Evolutionary conservation across 2,329 filamentous ascomycete genomes (phyloP), one percentile per base, ranked within the genome.

Genomic region (Nemania sp.): DNA sequence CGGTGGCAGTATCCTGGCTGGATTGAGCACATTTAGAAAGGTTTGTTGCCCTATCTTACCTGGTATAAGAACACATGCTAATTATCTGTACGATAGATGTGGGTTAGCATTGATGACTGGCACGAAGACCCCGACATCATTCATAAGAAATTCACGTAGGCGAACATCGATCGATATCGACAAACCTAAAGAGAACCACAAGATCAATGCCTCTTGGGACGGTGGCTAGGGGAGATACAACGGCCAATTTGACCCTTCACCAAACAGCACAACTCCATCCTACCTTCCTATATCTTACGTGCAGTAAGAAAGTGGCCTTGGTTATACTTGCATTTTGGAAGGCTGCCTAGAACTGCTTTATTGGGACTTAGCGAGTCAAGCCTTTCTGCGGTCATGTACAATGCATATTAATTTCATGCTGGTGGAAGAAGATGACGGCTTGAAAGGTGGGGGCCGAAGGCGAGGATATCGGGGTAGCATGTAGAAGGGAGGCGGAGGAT

Each of bases 111-210:
- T 79, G 96, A 98, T 79, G 96, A 99, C 85, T 99, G 96, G 96
- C 96, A 99, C 80, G 96, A 99, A 87, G 97, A 99, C 79, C 96
- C 96, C 20, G 95, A 99, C 78, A 96, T 99, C 76, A 98, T 99
- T 79, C 95, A 98, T 82, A 96, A 93, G 78, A 98, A 97, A 82
- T 97, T 98, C 81, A 94, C 93, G 77, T 98, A 86, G 29, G 22
- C 29, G 41, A 64, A 41, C 64, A 24, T 51, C 51, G 49, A n/a
- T 6, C 38, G 35, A 69, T 45, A 60, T 7, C 10, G 47, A 45
- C 11, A 54, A 59, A 51, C 22, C n/a, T 45, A 63, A 63, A 38
- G 27, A 38, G 43, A 49, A 62, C 27, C 24, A 62, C 26, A 53
- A 43, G 15, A 58, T 10, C 8, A n/a, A 18, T 41, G 18, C 43